Conservation (phyloP, 345 rosid species). For the Eucalyptus cloeziana region DNA sequence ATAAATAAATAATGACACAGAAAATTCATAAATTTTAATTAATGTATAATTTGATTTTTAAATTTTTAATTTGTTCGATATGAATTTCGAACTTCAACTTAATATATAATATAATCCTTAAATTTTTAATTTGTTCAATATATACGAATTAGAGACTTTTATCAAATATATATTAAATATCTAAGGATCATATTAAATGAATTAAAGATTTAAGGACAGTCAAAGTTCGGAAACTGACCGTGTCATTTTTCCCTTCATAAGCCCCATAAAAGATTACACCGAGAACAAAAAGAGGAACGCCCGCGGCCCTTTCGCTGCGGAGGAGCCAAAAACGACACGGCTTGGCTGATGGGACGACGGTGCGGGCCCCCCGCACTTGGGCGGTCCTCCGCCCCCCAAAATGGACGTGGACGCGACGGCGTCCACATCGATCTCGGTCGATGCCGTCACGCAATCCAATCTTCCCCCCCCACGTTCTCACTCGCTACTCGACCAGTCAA, state of each 20-base stretch:
- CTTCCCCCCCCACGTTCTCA: background rate
- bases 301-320: background rate
- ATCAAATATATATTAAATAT: too few species aligned
- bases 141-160: rapidly evolving
- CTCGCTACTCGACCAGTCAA: background rate
- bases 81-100: rapidly evolving
- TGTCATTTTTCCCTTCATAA: too few species aligned
- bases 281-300: background rate
- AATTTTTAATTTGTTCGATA: too few species aligned
- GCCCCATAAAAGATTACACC: background rate
- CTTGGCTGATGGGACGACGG: background rate
- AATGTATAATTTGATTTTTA: rapidly evolving
- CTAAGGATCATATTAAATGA: rapidly evolving
- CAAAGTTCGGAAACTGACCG: too few species aligned
- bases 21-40: rapidly evolving
- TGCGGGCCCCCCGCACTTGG: background rate
- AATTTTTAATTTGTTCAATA: rapidly evolving
- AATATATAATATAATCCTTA: rapidly evolving
- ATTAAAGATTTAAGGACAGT: too few species aligned
- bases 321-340: background rate
- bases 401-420: background rate
- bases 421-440: background rate
- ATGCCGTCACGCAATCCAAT: background rate
- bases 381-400: background rate
- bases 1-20: rapidly evolving